A percentile compares a stretch with the other conserved stretches of the same genome.
These are phyloP conservation scores for Chenopodium suecicum DNA, from an alignment of 148 eudicot genomes.

Conservation along the genomic window DNA sequence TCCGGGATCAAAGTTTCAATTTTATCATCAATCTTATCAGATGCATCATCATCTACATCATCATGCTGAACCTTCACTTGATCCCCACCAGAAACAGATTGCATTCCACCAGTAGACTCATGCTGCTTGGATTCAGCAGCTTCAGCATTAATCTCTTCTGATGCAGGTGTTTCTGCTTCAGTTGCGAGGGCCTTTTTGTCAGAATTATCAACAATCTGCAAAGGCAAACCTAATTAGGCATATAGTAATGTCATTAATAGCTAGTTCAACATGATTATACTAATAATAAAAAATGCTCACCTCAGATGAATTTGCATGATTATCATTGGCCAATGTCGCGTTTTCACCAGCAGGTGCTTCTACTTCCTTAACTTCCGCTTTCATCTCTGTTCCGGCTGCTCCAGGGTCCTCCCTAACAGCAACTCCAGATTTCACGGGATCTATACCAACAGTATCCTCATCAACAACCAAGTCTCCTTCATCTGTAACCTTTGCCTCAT, in stretches of 20 bases:
- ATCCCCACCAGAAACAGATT: constrained; percentile 23
- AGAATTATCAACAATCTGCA: constrained; percentile 28
- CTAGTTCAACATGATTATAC: constrained; percentile 10
- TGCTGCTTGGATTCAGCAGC: constrained; percentile 28
- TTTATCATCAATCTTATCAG: constrained; percentile 11
- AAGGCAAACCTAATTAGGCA: constrained; percentile 9
- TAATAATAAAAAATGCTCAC: constrained; percentile 19
- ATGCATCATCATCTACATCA: constrained; percentile 16
- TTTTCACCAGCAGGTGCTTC: constrained; percentile 16
- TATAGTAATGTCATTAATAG: constrained; percentile 3
- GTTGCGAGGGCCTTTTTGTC: neutral
- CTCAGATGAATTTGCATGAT: constrained; percentile 25
- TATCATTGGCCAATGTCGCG: constrained; percentile 25
- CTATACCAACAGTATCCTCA: neutral
- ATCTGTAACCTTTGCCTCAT: constrained; percentile 23
- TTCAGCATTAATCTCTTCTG: constrained; percentile 20
- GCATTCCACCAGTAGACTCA: constrained; percentile 27
- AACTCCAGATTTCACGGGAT: neutral
- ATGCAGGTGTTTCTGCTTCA: constrained; percentile 17
- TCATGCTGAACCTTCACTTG: constrained; percentile 28
- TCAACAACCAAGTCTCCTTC: constrained; percentile 32
- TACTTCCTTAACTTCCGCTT: constrained; percentile 15
- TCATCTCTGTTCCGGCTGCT: neutral
- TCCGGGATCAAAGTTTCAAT: constrained; percentile 6
- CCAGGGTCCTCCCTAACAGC: neutral